Conservation (phyloP, 805 yeast species). For the Nakazawaea peltata region DNA sequence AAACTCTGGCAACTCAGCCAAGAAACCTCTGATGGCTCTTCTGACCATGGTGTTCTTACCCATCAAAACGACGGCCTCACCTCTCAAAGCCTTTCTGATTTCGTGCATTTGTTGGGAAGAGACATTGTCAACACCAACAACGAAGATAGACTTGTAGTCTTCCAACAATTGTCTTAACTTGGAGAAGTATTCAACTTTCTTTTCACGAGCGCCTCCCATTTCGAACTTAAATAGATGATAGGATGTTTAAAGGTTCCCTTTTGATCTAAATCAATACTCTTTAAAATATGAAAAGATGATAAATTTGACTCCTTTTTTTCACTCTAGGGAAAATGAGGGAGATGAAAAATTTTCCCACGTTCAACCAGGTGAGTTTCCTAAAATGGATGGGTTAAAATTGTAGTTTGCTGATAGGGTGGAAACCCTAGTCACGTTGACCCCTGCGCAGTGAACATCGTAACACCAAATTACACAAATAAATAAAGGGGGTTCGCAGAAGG, state of each 20-base stretch:
- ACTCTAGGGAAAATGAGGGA: too few species aligned
- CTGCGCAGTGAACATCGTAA: too few species aligned
- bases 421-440: too few species aligned
- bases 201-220: constrained; percentile 99
- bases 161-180: constrained; percentile 93
- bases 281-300: too few species aligned
- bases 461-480: too few species aligned
- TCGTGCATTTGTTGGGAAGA: constrained; percentile 99
- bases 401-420: too few species aligned
- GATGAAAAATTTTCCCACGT: too few species aligned
- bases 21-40: constrained; percentile 97
- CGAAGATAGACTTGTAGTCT: constrained; percentile 96
- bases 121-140: constrained; percentile 99
- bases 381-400: too few species aligned
- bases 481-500: too few species aligned
- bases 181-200: constrained; percentile 90
- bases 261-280: too few species aligned
- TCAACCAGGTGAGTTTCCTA: too few species aligned
- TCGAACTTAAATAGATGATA: constrained; percentile 66
- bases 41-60: constrained; percentile 99
- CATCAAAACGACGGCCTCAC: constrained; percentile 92
- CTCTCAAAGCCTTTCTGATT: constrained; percentile 95
- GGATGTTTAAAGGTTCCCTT: constrained; percentile 76
- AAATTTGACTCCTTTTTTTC: too few species aligned
- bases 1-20: constrained; percentile 88